Evolutionary conservation across 2,329 filamentous ascomycete species (phyloP).

Genomic region (Aspergillus versicolor): DNA sequence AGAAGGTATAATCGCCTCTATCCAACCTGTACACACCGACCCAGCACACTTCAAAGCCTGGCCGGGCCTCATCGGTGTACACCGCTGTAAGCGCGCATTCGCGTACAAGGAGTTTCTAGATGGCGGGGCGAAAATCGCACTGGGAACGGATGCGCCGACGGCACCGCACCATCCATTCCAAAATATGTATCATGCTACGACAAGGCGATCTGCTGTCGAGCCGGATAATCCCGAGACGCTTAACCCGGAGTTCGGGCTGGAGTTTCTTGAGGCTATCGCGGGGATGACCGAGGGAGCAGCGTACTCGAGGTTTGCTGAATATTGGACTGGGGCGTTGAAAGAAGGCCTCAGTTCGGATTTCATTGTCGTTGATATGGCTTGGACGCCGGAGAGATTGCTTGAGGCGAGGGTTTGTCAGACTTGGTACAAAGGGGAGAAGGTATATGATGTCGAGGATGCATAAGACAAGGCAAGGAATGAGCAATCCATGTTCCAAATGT

Average conservation of each 20-base stretch:
- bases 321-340: conserved; percentile 37
- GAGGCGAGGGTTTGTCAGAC: conserved; percentile 42
- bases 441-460: conserved; percentile 17
- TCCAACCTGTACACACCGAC: conserved; percentile 40
- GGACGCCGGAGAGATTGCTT: conserved; percentile 38
- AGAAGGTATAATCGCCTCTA: conserved; percentile 44
- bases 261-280: conserved; percentile 41
- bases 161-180: conserved; percentile 45
- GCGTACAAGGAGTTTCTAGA: conserved; percentile 50
- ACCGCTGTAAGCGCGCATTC: conserved; percentile 48
- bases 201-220: conserved; percentile 44
- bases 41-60: conserved; percentile 49
- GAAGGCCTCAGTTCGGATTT: conserved; percentile 45
- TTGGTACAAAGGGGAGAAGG: conserved; percentile 42
- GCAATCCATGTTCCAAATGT: neutral
- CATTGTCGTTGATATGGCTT: conserved; percentile 44
- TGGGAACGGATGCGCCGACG: conserved; percentile 52
- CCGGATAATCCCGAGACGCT: conserved; percentile 34
- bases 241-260: conserved; percentile 44
- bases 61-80: conserved; percentile 43
- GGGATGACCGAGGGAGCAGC: conserved; percentile 48
- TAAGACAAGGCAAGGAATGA: neutral
- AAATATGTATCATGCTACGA: conserved; percentile 52
- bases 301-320: conserved; percentile 47
- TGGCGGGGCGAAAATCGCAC: conserved; percentile 43